phyloP scores from a whole-genome alignment of 1,284 basidiomycete genomes.

The Marasmius tenuissimus region DNA sequence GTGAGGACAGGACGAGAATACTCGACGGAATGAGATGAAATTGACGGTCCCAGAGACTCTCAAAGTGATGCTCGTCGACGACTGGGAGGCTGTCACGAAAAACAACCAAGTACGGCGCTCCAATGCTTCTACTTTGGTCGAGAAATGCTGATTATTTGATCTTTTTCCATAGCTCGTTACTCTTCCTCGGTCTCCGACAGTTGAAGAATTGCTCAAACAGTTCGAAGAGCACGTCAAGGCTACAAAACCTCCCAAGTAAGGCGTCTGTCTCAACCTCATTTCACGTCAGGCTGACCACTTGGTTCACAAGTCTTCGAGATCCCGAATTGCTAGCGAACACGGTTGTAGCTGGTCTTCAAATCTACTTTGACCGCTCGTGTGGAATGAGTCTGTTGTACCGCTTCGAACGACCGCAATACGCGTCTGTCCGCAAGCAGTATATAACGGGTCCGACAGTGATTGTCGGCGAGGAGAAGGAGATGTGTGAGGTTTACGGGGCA shows the following conservation, averaged over 20 bases:
- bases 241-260: constrained; percentile 53
- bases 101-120: constrained; percentile 70
- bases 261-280: background rate
- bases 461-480: constrained; percentile 76
- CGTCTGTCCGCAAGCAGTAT: constrained; percentile 76
- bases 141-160: background rate
- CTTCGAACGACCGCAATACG: constrained; percentile 93
- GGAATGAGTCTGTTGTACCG: constrained; percentile 92
- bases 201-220: constrained; percentile 76
- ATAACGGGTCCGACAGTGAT: constrained; percentile 70
- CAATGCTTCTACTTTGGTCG: background rate
- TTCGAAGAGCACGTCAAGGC: constrained; percentile 69
- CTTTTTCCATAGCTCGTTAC: constrained; percentile 71
- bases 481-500: constrained; percentile 92
- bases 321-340: constrained; percentile 70
- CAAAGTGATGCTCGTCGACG: constrained; percentile 91
- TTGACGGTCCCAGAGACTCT: constrained; percentile 87
- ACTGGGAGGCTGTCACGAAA: constrained; percentile 98
- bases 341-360: constrained; percentile 84
- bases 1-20: constrained; percentile 51
- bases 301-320: constrained; percentile 53
- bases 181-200: constrained; percentile 82
- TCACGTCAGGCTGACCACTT: background rate
- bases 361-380: constrained; percentile 92
- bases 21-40: constrained; percentile 76